Evolutionary conservation across 2,329 filamentous ascomycete genomes (phyloP).

Genomic region (Colletotrichum nymphaeae): DNA sequence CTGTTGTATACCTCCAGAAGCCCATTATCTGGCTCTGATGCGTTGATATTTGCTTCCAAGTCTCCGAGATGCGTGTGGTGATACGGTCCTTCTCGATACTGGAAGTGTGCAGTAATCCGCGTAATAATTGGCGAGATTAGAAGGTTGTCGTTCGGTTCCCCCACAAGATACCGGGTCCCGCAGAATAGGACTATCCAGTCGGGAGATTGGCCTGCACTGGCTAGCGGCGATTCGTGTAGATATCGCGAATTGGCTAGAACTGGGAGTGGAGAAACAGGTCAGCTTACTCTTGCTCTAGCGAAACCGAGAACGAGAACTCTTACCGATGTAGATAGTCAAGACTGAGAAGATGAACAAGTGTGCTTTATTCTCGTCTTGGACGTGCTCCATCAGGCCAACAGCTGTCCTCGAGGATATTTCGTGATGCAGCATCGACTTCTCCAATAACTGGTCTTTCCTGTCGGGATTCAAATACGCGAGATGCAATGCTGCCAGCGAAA

Average conservation of each 20-base stretch:
- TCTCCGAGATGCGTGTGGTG: constrained; percentile 38
- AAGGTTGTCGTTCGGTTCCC: constrained; percentile 16
- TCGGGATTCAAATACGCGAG: constrained; percentile 48
- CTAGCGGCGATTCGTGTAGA: constrained; percentile 23
- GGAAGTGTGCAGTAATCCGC: constrained; percentile 25
- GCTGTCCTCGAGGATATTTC: constrained; percentile 44
- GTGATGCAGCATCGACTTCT: constrained; percentile 41
- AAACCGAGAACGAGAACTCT: background rate
- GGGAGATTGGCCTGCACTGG: constrained; percentile 19
- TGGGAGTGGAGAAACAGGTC: background rate
- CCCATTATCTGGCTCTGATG: constrained; percentile 22
- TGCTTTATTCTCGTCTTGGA: constrained; percentile 31
- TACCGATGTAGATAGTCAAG: constrained; percentile 35
- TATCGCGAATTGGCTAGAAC: constrained; percentile 33
- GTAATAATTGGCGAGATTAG: constrained; percentile 33
- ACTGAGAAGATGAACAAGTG: constrained; percentile 35
- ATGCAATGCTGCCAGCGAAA: constrained; percentile 62
- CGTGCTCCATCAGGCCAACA: constrained; percentile 40
- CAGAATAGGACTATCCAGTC: constrained; percentile 39
- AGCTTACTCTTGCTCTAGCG: background rate
- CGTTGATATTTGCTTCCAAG: constrained; percentile 39
- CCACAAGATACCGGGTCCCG: constrained; percentile 29
- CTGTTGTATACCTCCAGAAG: constrained; percentile 42
- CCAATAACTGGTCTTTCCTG: constrained; percentile 23
- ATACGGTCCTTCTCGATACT: constrained; percentile 27